Conservation (phyloP, 805 yeast genomes). For the Saccharomyces paradoxus region DNA sequence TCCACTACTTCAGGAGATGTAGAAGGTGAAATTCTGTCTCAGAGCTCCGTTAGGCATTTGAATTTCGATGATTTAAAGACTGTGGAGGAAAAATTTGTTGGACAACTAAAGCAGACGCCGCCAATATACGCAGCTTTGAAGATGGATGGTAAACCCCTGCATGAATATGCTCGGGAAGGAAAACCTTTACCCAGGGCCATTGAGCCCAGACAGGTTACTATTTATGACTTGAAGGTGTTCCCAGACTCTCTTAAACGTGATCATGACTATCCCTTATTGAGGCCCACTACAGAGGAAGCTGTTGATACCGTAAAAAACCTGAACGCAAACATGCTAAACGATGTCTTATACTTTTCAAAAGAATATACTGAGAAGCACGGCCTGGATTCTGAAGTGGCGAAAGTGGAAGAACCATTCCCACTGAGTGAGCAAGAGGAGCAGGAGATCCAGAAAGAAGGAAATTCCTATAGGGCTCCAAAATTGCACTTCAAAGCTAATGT, state of each 20-base stretch:
- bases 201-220: slow-evolving; percentile 60
- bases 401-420: slow-evolving; percentile 33
- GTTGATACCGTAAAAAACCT: slow-evolving; percentile 21
- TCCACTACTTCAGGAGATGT: slow-evolving; percentile 91
- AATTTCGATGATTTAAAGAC: slow-evolving; percentile 42
- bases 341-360: slow-evolving; percentile 50
- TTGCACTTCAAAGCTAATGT: slow-evolving; percentile 71
- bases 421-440: slow-evolving; percentile 31
- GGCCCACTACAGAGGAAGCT: slow-evolving; percentile 28
- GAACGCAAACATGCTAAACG: slow-evolving; percentile 54
- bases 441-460: slow-evolving; percentile 28
- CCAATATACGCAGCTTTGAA: slow-evolving; percentile 92
- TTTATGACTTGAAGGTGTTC: slow-evolving; percentile 44
- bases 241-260: slow-evolving; percentile 44
- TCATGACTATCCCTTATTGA: slow-evolving; percentile 45
- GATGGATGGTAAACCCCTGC: slow-evolving; percentile 87
- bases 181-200: slow-evolving; percentile 78
- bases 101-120: slow-evolving; percentile 79
- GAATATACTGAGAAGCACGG: slow-evolving; percentile 43
- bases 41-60: slow-evolving; percentile 49
- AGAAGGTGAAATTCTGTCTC: slow-evolving; percentile 72
- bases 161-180: slow-evolving; percentile 89
- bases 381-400: slow-evolving; percentile 33
- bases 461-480: slow-evolving; percentile 49
- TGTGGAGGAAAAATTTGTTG: slow-evolving; percentile 61